Evolutionary conservation across 441 rosid genomes (phyloP), one percentile per base, ranked within the genome.

Genomic region (Eutrema salsugineum): DNA sequence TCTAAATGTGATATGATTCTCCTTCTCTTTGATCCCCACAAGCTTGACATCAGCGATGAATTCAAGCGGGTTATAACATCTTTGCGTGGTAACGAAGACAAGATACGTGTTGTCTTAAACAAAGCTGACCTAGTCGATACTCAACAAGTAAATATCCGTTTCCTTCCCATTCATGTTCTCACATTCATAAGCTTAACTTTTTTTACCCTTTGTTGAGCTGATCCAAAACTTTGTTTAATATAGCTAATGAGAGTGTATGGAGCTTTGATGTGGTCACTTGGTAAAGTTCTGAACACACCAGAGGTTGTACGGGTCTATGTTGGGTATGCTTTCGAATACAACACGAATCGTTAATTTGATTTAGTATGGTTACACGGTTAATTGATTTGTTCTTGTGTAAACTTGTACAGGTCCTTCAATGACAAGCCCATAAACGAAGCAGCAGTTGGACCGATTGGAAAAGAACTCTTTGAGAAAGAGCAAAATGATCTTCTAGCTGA

Each of bases 101-200:
- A 88, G 82, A 88, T 88, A 11, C 91, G 91, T 14, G 91, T 88
- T 53, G 91, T 88, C 58, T 81, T 88, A 47, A 88, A 88, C 72
- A 88, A 88, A 81, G 94, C 94, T 16, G 87, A 86, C 78, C 91
- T 86, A 85, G 88, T 88, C 39, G 94, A 86, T 73, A 86, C 91
- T 28, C 94, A 88, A 49, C 89, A 86, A 68, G 91, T 88, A 84
- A 58, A 33, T 22, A 3, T 10, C 17, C 5, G 27, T n/a, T 19
- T 63, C 20, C 49, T 47, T 48, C 30, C 33, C 22, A 6, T 35
- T 68, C 22, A 15, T 43, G 9, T 6, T 6, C 8, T 19, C 56
- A 36, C 44, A 12, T 28, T 32, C 30, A 53, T 38, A 66, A 47
- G 24, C 57, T 47, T 48, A 4, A 15, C 6, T 38, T 62, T 15